These are phyloP conservation scores for Sphaerosporella brunnea DNA, from an alignment of 495 filamentous ascomycete genomes.

Conservation along the genomic window DNA sequence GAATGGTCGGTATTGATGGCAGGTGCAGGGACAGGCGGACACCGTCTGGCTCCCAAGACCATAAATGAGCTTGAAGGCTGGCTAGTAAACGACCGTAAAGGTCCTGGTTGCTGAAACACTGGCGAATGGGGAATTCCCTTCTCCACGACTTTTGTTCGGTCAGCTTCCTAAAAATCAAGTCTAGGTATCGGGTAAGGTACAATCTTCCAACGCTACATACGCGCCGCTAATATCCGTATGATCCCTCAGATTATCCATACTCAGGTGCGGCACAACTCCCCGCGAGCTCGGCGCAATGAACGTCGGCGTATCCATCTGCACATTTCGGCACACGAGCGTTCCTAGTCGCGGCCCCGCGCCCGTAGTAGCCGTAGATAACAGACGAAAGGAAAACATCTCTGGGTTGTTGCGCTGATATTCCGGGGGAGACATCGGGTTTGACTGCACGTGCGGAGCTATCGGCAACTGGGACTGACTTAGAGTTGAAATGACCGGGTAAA, in stretches of 20 bases:
- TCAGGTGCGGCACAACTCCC: constrained; percentile 68
- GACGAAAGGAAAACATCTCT: constrained; percentile 5
- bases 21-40: constrained; percentile 56
- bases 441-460: too few relatives aligned
- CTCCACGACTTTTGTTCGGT: constrained; percentile 54
- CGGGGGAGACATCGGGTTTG: too few relatives aligned
- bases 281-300: constrained; percentile 64
- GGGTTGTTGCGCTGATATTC: neutral
- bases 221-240: constrained; percentile 47
- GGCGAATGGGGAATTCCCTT: constrained; percentile 37
- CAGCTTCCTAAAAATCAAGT: too few relatives aligned
- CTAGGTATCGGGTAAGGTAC: constrained; percentile 51
- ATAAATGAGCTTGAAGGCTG: constrained; percentile 37
- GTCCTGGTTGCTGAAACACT: constrained; percentile 34
- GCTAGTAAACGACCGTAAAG: constrained; percentile 56
- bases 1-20: constrained; percentile 52
- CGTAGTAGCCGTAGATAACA: neutral
- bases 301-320: constrained; percentile 43
- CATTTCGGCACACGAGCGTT: neutral
- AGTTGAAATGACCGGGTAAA: too few relatives aligned
- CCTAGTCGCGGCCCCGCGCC: neutral
- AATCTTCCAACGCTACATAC: constrained; percentile 82
- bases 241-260: constrained; percentile 60
- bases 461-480: too few relatives aligned
- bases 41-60: constrained; percentile 61